A percentile compares a stretch with the other conserved stretches of the same genome.
These are phyloP conservation scores for Graphilbum fragrans DNA, from an alignment of 2,329 filamentous ascomycete species.

Conservation along the genomic window DNA sequence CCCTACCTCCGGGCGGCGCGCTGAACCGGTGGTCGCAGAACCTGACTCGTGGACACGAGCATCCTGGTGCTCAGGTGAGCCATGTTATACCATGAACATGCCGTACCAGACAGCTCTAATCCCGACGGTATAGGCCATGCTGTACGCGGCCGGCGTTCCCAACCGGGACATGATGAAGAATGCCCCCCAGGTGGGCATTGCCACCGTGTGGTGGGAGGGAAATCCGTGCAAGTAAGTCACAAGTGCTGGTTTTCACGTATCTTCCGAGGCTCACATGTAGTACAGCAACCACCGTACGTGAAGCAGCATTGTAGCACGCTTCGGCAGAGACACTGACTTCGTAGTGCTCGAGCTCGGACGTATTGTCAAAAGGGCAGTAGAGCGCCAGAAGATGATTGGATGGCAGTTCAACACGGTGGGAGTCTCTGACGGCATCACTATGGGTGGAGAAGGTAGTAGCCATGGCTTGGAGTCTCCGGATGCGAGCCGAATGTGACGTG, in stretches of 20 bases:
- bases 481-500: neutral
- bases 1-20: constrained; percentile 36
- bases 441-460: constrained; percentile 70
- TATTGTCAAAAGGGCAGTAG: constrained; percentile 70
- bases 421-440: constrained; percentile 83
- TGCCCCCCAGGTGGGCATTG: constrained; percentile 80
- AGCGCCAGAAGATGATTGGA: constrained; percentile 75
- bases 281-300: constrained; percentile 27
- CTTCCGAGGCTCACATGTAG: neutral
- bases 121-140: no score
- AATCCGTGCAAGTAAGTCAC: constrained; percentile 79
- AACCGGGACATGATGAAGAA: constrained; percentile 77
- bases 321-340: neutral
- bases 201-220: constrained; percentile 94
- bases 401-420: constrained; percentile 94
- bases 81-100: neutral
- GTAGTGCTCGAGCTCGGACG: constrained; percentile 74
- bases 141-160: constrained; percentile 85
- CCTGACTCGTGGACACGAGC: constrained; percentile 77
- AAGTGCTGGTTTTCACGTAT: neutral
- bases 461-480: neutral
- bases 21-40: constrained; percentile 81
- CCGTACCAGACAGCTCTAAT: no score
- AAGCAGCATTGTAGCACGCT: constrained; percentile 3
- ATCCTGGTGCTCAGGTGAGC: constrained; percentile 72